A percentile compares a stretch with the other conserved stretches of the same genome.
phyloP scores from a whole-genome alignment of 495 filamentous ascomycete genomes.

The Neurospora sp. region DNA sequence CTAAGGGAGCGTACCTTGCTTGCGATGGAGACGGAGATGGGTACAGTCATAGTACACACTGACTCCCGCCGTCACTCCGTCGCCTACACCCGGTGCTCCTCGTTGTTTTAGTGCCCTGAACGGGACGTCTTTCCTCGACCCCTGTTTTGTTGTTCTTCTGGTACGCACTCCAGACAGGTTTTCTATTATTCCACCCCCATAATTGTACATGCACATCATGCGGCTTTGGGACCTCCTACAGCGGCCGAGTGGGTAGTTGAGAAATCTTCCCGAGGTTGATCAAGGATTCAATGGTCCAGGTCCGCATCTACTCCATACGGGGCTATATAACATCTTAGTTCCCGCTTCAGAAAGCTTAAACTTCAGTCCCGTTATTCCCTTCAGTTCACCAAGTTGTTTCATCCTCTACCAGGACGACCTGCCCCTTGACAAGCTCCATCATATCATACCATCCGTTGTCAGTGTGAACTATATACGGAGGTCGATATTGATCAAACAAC shows the following conservation, averaged over 20 bases:
- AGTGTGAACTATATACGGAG: background rate
- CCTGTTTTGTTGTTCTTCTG: constrained; percentile 1
- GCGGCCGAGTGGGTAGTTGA: background rate
- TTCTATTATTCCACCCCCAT: constrained; percentile 1
- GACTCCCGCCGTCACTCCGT: background rate
- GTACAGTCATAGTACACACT: background rate
- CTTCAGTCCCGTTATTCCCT: background rate
- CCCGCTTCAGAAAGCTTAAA: background rate
- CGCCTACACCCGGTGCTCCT: background rate
- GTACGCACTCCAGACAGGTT: constrained; percentile 1
- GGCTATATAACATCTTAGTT: background rate
- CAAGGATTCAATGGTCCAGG: background rate
- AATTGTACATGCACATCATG: constrained; percentile 14
- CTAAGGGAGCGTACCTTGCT: background rate
- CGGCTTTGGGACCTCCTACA: constrained; percentile 5
- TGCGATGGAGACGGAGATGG: background rate
- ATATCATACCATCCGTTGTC: background rate
- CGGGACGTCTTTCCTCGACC: background rate
- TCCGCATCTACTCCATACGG: background rate
- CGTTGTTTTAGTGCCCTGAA: constrained; percentile 4
- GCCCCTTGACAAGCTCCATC: background rate
- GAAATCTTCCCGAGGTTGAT: background rate
- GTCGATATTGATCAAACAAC: background rate
- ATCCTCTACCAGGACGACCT: background rate
- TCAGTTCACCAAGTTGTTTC: background rate